Conservation (phyloP, 306 rosid genomes). For the Canavalia gladiata region DNA sequence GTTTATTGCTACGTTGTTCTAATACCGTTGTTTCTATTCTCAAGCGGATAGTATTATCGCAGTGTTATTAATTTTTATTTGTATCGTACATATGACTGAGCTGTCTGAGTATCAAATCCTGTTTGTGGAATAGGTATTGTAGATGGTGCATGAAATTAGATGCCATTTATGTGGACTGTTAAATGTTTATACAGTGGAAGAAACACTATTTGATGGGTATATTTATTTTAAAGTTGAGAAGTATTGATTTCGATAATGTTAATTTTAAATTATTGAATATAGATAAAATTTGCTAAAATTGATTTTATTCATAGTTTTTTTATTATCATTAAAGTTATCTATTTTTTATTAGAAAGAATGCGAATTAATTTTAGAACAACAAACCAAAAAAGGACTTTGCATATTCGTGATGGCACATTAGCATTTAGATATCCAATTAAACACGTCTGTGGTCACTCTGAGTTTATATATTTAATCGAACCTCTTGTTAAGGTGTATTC, state of each 20-base stretch:
- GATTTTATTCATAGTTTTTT: no score
- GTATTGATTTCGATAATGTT: no score
- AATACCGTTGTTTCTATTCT: slow-evolving; percentile 31
- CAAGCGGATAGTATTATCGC: background rate
- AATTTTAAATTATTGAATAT: no score
- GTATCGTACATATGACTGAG: background rate
- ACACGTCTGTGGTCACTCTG: background rate
- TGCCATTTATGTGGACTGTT: slow-evolving; percentile 14
- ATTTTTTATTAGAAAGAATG: no score
- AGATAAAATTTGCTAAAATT: no score
- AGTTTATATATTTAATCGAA: background rate
- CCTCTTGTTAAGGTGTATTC: background rate
- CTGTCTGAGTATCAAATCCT: background rate
- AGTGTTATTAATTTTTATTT: background rate
- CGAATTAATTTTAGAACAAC: no score
- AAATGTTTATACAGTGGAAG: background rate
- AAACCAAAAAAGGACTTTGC: no score
- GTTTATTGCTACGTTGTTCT: slow-evolving; percentile 52
- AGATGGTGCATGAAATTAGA: background rate
- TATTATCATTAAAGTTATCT: no score
- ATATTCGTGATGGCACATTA: no score
- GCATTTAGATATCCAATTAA: background rate
- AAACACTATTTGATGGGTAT: background rate
- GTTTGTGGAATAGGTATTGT: background rate
- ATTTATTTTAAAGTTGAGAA: no score